phyloP scores from a whole-genome alignment of 139 green algal species.

The Mesotaenium endlicherianum region DNA sequence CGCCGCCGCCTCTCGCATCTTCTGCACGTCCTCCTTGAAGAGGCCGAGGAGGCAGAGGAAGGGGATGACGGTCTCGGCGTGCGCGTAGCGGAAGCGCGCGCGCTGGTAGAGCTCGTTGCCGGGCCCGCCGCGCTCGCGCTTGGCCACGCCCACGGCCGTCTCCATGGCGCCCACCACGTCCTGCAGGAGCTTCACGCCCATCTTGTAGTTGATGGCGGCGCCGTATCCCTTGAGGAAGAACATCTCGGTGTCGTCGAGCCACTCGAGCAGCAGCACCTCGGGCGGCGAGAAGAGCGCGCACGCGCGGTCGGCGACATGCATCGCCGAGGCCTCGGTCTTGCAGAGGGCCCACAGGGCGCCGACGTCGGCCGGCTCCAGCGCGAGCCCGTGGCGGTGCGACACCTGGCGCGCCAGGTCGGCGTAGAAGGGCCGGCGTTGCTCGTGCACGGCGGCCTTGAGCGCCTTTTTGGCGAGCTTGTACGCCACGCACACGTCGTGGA shows the following conservation, averaged over 20 bases:
- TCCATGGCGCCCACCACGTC: constrained; percentile 37
- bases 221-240: constrained; percentile 36
- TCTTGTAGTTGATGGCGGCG: constrained; percentile 33
- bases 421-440: not conserved
- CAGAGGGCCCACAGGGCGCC: constrained; percentile 35
- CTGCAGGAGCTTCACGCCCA: constrained; percentile 32
- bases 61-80: constrained; percentile 51
- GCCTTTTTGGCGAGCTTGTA: constrained; percentile 23
- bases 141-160: constrained; percentile 1
- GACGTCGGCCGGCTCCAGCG: constrained; percentile 20
- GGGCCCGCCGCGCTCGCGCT: not conserved
- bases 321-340: constrained; percentile 24
- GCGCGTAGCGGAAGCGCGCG: constrained; percentile 34
- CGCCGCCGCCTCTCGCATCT: not conserved
- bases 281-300: constrained; percentile 16
- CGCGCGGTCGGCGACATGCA: not conserved
- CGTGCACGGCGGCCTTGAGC: not conserved
- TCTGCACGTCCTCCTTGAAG: constrained; percentile 15
- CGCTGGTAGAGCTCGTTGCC: not conserved
- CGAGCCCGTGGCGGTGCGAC: not conserved
- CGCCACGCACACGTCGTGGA: constrained; percentile 28
- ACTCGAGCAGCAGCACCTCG: constrained; percentile 29
- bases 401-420: not conserved
- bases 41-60: constrained; percentile 42
- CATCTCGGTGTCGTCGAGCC: constrained; percentile 38